phyloP scores from a whole-genome alignment of 352 stramenopile genomes.

The Phytophthora quininea region DNA sequence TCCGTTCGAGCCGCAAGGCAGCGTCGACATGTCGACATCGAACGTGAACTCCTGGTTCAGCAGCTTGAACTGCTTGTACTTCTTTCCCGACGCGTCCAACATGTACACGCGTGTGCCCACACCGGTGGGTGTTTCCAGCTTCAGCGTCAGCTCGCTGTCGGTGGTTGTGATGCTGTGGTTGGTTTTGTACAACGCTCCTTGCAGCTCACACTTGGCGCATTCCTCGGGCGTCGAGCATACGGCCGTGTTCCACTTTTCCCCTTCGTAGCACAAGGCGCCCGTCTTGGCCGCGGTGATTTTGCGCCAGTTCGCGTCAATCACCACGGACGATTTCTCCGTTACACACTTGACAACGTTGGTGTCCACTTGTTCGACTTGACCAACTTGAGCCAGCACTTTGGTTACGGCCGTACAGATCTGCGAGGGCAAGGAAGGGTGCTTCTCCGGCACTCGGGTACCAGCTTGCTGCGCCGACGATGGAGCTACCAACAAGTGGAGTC shows the following conservation, averaged over 20 bases:
- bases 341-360: conserved; percentile 33
- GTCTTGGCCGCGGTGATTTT: conserved; percentile 50
- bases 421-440: conserved; percentile 44
- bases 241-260: conserved; percentile 42
- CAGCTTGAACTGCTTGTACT: conserved; percentile 56
- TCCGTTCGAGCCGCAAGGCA: conserved; percentile 60
- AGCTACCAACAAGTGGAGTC: background rate
- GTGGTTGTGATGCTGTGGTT: conserved; percentile 52
- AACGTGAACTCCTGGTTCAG: conserved; percentile 63
- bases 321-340: conserved; percentile 47
- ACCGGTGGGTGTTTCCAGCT: conserved; percentile 56
- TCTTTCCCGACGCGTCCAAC: conserved; percentile 25
- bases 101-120: conserved; percentile 63
- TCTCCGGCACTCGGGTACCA: conserved; percentile 38
- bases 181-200: conserved; percentile 56
- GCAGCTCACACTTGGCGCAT: conserved; percentile 51
- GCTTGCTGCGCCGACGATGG: conserved; percentile 36
- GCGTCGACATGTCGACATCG: conserved; percentile 50
- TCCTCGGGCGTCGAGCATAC: conserved; percentile 45
- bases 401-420: conserved; percentile 33
- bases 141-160: conserved; percentile 37
- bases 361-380: conserved; percentile 5
- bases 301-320: conserved; percentile 67
- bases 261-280: conserved; percentile 51
- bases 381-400: conserved; percentile 16